A percentile compares a stretch with the other conserved stretches of the same genome.
phyloP scores from a whole-genome alignment of 169 alveolate species.

The Eimeria acervulina region DNA sequence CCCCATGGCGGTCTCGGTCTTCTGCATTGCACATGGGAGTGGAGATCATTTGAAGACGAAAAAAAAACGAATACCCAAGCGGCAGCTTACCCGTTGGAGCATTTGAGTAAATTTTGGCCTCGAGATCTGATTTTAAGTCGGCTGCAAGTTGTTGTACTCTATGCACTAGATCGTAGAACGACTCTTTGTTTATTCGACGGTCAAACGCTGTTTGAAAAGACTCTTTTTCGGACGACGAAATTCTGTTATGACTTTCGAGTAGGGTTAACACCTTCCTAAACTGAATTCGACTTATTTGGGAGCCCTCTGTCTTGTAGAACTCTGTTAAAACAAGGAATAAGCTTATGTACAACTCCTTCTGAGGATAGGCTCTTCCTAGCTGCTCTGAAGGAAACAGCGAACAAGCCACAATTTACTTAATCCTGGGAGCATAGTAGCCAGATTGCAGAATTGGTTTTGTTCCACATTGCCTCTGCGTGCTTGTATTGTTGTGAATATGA shows the following conservation, averaged over 20 bases:
- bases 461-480: background rate
- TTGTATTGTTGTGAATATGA: background rate
- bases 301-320: slow-evolving; percentile 7
- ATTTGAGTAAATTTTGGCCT: background rate
- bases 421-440: background rate
- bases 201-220: slow-evolving; percentile 61
- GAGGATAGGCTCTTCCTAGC: slow-evolving; percentile 43
- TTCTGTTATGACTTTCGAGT: slow-evolving; percentile 9
- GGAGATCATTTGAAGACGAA: background rate
- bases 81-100: slow-evolving; percentile 12
- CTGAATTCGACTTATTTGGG: slow-evolving; percentile 38
- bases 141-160: slow-evolving; percentile 31
- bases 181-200: background rate
- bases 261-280: slow-evolving; percentile 26
- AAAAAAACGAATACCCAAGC: background rate
- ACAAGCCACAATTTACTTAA: background rate
- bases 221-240: background rate
- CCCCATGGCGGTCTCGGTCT: background rate
- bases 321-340: slow-evolving; percentile 33
- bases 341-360: slow-evolving; percentile 52
- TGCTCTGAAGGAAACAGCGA: slow-evolving; percentile 38
- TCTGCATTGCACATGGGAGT: background rate
- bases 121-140: slow-evolving; percentile 6
- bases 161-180: slow-evolving; percentile 34
- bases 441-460: background rate